phyloP scores from a whole-genome alignment of 306 rosid species.

The Sophora flavescens region DNA sequence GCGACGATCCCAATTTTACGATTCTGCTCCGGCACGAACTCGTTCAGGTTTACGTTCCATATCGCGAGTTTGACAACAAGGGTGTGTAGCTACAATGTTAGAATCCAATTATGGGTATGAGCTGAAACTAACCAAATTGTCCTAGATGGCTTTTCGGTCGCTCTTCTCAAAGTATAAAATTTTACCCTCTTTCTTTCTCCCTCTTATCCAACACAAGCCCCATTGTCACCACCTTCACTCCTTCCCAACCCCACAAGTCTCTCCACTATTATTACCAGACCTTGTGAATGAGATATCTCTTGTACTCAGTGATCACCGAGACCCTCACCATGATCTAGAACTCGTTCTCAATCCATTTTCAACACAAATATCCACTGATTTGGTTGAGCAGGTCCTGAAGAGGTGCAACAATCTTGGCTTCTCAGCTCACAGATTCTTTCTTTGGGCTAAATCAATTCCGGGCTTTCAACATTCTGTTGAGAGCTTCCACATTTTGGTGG shows the following conservation, averaged over 20 bases:
- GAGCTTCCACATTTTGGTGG: constrained; percentile 78
- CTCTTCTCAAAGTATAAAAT: constrained; percentile 49
- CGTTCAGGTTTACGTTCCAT: too few relatives aligned
- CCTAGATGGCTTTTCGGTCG: constrained; percentile 55
- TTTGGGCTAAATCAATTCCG: constrained; percentile 82
- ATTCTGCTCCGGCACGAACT: too few relatives aligned
- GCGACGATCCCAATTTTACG: too few relatives aligned
- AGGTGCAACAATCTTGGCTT: constrained; percentile 82
- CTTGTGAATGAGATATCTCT: constrained; percentile 87
- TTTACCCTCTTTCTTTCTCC: constrained; percentile 43
- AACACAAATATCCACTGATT: constrained; percentile 61
- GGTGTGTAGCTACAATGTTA: too few relatives aligned
- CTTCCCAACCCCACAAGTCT: constrained; percentile 35
- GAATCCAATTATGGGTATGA: too few relatives aligned
- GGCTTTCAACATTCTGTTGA: constrained; percentile 69
- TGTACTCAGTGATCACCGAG: constrained; percentile 78
- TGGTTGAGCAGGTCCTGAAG: constrained; percentile 87
- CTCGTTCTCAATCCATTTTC: constrained; percentile 66
- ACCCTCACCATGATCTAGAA: constrained; percentile 81
- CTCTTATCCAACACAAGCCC: constrained; percentile 45
- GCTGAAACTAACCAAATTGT: too few relatives aligned
- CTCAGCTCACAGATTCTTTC: constrained; percentile 89
- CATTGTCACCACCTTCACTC: constrained; percentile 40
- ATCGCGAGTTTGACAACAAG: too few relatives aligned
- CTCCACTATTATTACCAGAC: constrained; percentile 48